A percentile compares a stretch with the other conserved stretches of the same genome.
phyloP scores from a whole-genome alignment of 2,329 filamentous ascomycete species.

The Rugonectria rugulosa region DNA sequence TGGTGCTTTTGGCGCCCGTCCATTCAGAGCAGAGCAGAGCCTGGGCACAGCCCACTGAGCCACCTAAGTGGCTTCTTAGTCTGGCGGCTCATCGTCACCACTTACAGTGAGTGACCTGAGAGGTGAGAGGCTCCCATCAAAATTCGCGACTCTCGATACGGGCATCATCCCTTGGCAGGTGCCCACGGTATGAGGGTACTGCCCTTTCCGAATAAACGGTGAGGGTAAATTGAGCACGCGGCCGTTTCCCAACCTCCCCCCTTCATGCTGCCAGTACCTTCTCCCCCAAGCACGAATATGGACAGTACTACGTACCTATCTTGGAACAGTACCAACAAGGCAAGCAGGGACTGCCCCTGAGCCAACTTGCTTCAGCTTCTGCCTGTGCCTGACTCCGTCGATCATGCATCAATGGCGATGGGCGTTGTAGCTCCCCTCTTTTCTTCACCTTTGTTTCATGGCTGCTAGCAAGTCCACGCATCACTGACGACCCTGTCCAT shows the following conservation, averaged over 20 bases:
- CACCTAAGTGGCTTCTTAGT: neutral
- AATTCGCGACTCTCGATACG: neutral
- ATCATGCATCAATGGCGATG: constrained; percentile 17
- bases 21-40: neutral
- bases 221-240: neutral
- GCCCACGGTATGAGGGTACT: neutral
- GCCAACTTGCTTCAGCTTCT: constrained; percentile 14
- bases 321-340: too few species aligned
- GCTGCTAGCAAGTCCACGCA: neutral
- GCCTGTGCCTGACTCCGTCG: constrained; percentile 16
- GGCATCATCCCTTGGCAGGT: neutral
- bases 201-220: neutral
- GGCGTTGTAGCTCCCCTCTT: constrained; percentile 1
- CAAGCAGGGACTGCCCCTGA: constrained; percentile 13
- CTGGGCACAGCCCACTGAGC: neutral
- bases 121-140: neutral
- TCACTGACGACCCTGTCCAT: neutral
- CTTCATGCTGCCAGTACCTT: too few species aligned
- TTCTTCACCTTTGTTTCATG: constrained; percentile 15
- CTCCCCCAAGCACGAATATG: too few species aligned
- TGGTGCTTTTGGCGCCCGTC: neutral
- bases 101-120: neutral
- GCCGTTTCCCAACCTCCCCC: neutral
- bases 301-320: too few species aligned
- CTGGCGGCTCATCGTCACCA: neutral